phyloP scores from a whole-genome alignment of 2,329 filamentous ascomycete species.

The Xylaria sp. region DNA sequence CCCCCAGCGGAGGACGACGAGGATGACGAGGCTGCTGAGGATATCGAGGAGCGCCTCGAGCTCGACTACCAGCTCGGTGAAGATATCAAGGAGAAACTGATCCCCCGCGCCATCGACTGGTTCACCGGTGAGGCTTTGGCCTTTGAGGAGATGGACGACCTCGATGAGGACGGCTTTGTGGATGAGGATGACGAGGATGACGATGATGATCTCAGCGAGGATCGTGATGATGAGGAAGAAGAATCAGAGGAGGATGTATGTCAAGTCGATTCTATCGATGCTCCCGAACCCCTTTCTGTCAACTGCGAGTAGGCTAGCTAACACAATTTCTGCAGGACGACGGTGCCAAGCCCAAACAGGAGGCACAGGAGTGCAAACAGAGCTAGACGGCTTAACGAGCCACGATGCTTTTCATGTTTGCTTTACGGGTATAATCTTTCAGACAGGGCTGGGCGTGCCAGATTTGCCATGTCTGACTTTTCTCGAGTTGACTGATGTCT shows the following conservation, averaged over 20 bases:
- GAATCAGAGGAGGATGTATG: conserved; percentile 74
- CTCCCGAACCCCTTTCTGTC: background rate
- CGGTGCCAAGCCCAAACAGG: conserved; percentile 84
- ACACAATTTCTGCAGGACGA: conserved; percentile 61
- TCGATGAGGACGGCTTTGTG: conserved; percentile 77
- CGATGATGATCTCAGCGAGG: conserved; percentile 78
- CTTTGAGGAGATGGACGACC: conserved; percentile 83
- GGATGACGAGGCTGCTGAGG: conserved; percentile 69
- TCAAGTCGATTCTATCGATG: conserved; percentile 6
- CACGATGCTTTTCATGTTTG: conserved; percentile 8
- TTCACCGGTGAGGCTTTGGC: conserved; percentile 97
- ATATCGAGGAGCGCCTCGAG: conserved; percentile 96
- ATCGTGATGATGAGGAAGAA: conserved; percentile 71
- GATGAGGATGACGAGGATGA: conserved; percentile 87
- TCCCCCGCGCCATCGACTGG: conserved; percentile 97
- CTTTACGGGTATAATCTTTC: conserved; percentile 9
- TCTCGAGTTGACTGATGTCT: conserved; percentile 9
- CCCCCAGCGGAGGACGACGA: conserved; percentile 66
- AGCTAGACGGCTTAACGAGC: conserved; percentile 52
- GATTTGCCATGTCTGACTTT: conserved; percentile 11
- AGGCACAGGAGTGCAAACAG: conserved; percentile 94
- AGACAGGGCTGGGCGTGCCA: conserved; percentile 8
- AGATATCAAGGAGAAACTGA: conserved; percentile 99
- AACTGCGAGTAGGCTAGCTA: conserved; percentile 18
- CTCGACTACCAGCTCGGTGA: conserved; percentile 98